phyloP scores from a whole-genome alignment of 768 basidiomycete species.

The Calvatia gigantea region DNA sequence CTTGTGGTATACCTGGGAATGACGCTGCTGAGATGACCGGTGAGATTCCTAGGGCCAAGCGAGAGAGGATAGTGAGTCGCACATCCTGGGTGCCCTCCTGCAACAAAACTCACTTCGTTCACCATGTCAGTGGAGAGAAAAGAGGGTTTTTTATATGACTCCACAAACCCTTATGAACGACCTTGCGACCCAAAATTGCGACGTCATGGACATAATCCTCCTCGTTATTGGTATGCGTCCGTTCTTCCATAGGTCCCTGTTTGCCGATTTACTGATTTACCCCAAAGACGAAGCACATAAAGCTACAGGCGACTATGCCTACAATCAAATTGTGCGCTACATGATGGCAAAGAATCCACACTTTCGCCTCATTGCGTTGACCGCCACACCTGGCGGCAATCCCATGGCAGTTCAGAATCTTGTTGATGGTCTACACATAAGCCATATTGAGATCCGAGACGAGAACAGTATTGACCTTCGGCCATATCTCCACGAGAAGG shows the following conservation, averaged over 20 bases:
- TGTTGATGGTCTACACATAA: slow-evolving; percentile 92
- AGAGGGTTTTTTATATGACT: slow-evolving; percentile 92
- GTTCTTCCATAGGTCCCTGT: not conserved
- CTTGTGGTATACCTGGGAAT: slow-evolving; percentile 87
- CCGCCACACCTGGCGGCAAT: slow-evolving; percentile 89
- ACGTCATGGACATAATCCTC: slow-evolving; percentile 77
- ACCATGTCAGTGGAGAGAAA: slow-evolving; percentile 63
- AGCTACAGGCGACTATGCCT: slow-evolving; percentile 91
- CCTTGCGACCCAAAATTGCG: slow-evolving; percentile 65
- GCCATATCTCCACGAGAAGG: slow-evolving; percentile 87
- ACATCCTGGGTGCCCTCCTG: not conserved
- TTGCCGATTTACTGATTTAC: too few species aligned
- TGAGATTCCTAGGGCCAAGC: slow-evolving; percentile 46
- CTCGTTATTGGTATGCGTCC: slow-evolving; percentile 72
- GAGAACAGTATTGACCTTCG: slow-evolving; percentile 86
- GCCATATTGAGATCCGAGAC: slow-evolving; percentile 90
- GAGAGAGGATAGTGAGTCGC: slow-evolving; percentile 56
- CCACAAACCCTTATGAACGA: slow-evolving; percentile 95
- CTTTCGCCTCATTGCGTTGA: slow-evolving; percentile 89
- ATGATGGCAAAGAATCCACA: slow-evolving; percentile 94
- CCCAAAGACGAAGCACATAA: slow-evolving; percentile 95
- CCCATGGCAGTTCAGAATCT: slow-evolving; percentile 86
- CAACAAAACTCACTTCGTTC: not conserved
- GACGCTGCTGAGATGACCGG: slow-evolving; percentile 90
- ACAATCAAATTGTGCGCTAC: slow-evolving; percentile 82